Evolutionary conservation across 768 basidiomycete species (phyloP), one percentile per base, ranked within the genome.

Genomic region (Suillus ampliporus): DNA sequence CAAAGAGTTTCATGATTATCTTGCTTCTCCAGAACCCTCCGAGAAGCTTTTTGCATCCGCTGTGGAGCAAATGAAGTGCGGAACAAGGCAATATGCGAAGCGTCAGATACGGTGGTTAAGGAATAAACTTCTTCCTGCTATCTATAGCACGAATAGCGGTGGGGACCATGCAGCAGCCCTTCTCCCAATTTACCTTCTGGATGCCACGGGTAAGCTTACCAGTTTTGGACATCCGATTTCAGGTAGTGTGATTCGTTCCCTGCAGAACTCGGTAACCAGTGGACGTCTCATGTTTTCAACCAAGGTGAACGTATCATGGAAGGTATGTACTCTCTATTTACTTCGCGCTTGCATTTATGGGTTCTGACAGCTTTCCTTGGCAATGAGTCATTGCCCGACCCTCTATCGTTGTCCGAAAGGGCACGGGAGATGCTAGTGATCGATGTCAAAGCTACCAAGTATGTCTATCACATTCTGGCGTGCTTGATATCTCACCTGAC

Each of bases 61-160:
- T 0, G 77, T 92, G 8, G 88, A 91, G 47, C 83, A 83, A 10
- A 96, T 95, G 89, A 97, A 98, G 73, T 75, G 84, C 0, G 89
- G 91, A 0, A 99, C 96, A 9, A 81, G 91, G 23, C 90, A 95
- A 75, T 99, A 99, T 72, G 94, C 97, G 0, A 94, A 91, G 71
- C 82, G 89, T 43, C 97, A 99, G 73, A 82, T 96, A 46, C 87
- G 89, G 40, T 99, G 97, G 97, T 89, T 99, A 52, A 83, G 86
- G 43, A 94, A 94, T 72, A 97, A 97, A 75, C 76, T 99, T 15
- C 74, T 97, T 40, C 96, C 95, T 3, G 88, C 85, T 4, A 77
- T 90, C 15, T 71, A 82, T 38, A 85, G 86, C 60, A 66, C 69
- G 11, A 67, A 77, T 21, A 76, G 73, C 10, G 66, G 67, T 35